Base-by-base conservation (phyloP, 257 asterid species). In the Solanum piurae region DNA sequence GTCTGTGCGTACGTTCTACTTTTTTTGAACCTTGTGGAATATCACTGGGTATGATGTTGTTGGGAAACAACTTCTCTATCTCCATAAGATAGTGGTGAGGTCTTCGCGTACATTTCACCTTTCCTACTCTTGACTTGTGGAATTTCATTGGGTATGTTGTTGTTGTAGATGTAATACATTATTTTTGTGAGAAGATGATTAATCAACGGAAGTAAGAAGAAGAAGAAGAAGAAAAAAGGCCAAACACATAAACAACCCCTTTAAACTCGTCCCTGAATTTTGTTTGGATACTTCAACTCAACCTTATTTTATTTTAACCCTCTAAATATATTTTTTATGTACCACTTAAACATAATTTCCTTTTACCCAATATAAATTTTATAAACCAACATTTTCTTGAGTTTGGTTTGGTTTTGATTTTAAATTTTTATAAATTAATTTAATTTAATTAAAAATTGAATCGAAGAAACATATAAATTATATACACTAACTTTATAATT, bases 1-100 rank as follows among this genome's bases (percentile, higher is more conserved):
- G 1, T 55, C 0, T 20, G 5, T 3, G 64, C 1, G 25, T 20
- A 20, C n/a, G 20, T 55, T 7, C 2, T 2, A 55, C 5, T 2
- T 55, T 55, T 20, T 55, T 0, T 0, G 5, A 20, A 55, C 11
- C 5, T 55, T 3, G 25, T 55, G n/a, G 0, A 52, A 52, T 5
- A 16, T 52, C 1, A 16, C 1, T 7, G 9, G 4, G 0, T 52
- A 52, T 6, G 0, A 4, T 3, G 34, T 33, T 33, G 5, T 3
- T 33, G 34, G 5, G 34, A 33, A 33, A 33, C 34, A 33, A 33
- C 1, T 52, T 55, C 64, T 55, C 10, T 55, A 18, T 55, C 10
- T 55, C n/a, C 10, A 2, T 55, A 55, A 6, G n/a, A 55, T 55
- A 55, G 4, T 55, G 10, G 0, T 18, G n/a, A 52, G 23, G 64